Conservation (phyloP, 495 filamentous ascomycete genomes). For the Penicillium egyptiacum region DNA sequence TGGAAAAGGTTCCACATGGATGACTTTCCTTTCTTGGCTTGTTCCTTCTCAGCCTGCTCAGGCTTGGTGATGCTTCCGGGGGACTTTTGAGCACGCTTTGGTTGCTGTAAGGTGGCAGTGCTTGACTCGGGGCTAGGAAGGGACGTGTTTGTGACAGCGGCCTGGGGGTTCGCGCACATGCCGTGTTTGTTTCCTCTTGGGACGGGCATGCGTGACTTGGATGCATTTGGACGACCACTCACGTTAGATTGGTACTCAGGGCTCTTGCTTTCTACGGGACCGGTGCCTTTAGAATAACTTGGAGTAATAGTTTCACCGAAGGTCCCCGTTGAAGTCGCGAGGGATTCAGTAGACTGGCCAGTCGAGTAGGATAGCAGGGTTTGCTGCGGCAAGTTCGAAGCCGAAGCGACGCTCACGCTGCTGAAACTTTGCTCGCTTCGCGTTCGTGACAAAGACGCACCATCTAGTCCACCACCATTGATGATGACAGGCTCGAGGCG, state of each 20-base stretch:
- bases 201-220: constrained; percentile 26
- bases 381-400: constrained; percentile 23
- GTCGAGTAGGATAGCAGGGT: constrained; percentile 24
- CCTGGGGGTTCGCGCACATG: constrained; percentile 28
- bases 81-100: constrained; percentile 12
- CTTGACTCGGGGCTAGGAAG: constrained; percentile 33
- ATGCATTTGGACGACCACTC: neutral
- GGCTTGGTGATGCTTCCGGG: constrained; percentile 14
- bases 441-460: constrained; percentile 54
- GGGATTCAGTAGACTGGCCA: constrained; percentile 38
- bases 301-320: constrained; percentile 16
- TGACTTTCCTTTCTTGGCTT: constrained; percentile 33
- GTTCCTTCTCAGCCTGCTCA: constrained; percentile 9
- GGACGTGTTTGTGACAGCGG: constrained; percentile 26
- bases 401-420: constrained; percentile 53
- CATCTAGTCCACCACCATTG: constrained; percentile 62
- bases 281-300: constrained; percentile 10
- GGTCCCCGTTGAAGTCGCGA: constrained; percentile 31
- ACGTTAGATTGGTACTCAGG: constrained; percentile 3
- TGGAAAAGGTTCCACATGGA: constrained; percentile 79
- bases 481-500: constrained; percentile 87
- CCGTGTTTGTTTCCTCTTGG: constrained; percentile 18
- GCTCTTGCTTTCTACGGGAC: constrained; percentile 10
- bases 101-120: constrained; percentile 17
- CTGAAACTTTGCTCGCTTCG: constrained; percentile 64